Base-by-base conservation (phyloP, 352 stramenopile species). In the Globisporangium orthogonon region DNA sequence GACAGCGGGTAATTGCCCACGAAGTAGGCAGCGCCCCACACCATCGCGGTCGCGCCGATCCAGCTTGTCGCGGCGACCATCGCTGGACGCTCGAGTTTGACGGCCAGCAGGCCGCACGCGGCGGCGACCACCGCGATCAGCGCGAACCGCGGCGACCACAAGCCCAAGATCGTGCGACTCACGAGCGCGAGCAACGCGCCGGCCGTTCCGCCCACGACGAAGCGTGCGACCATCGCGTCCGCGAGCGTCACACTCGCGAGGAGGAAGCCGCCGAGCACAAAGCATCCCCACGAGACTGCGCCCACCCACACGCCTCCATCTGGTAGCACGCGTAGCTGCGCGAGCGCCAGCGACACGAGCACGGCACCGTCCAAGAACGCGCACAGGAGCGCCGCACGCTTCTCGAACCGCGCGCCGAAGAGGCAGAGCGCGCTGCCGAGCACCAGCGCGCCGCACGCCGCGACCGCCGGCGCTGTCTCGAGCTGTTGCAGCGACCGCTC, bases 251-350 rank as follows among this genome's bases (percentile, higher is more conserved):
- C 9, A 13, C 67, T 11, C 9, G 59, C 67, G 45, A 66, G 65
- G 23, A 75, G 46, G 9, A 62, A 52, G 23, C 72, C 72, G 13
- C 67, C 60, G 7, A 80, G 47, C 37, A 74, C 60, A 56, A 83
- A 83, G n/a, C 56, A 64, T 2, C 50, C 64, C 73, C 73, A 83
- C 31, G 72, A 75, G 17, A 58, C 60, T 1, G 63, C 61, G 17
- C 61, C 60, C 23, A 66, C 47, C 64, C 65, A 82, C 18, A 59
- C n/a, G 15, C 30, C 17, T 4, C 10, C 23, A 31, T 28, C 15
- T 17, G 37, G 33, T 9, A 70, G 47, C 15, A 62, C 46, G 33
- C 50, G 31, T n/a, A 63, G 18, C 4, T 28, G 13, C 17, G 63
- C 39, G 23, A 74, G 45, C 37, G 58, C n/a, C 4, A 67, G 47